phyloP scores from a whole-genome alignment of 768 basidiomycete genomes.

The Naganishia onofrii region DNA sequence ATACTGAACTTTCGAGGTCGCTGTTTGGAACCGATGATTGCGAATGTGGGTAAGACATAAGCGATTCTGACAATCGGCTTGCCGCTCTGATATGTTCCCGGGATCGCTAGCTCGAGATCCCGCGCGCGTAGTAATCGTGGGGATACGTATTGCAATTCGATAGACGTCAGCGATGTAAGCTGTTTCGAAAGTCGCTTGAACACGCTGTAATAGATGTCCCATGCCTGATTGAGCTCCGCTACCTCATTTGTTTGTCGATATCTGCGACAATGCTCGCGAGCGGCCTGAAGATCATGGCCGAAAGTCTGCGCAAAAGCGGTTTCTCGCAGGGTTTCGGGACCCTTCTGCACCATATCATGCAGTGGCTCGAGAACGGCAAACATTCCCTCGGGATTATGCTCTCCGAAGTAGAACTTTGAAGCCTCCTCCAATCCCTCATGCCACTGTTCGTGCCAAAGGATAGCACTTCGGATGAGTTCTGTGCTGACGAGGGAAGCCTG shows the following conservation, averaged over 20 bases:
- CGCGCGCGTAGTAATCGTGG: constrained; percentile 83
- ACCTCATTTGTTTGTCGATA: constrained; percentile 83
- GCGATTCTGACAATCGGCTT: constrained; percentile 75
- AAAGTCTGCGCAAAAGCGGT: constrained; percentile 92
- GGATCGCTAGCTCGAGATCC: constrained; percentile 90
- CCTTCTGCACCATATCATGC: constrained; percentile 92
- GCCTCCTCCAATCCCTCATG: constrained; percentile 98
- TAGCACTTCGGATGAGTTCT: constrained; percentile 93
- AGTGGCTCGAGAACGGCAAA: constrained; percentile 86
- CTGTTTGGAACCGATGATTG: constrained; percentile 95
- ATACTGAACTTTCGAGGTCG: constrained; percentile 83
- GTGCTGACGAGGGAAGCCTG: constrained; percentile 89
- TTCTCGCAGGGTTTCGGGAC: constrained; percentile 88
- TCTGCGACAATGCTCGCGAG: constrained; percentile 81
- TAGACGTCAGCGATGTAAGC: constrained; percentile 75
- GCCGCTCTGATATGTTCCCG: constrained; percentile 90
- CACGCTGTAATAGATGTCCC: constrained; percentile 97
- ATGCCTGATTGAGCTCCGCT: constrained; percentile 89
- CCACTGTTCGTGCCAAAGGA: constrained; percentile 98
- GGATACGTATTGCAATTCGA: constrained; percentile 96
- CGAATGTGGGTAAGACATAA: constrained; percentile 81
- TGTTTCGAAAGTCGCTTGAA: constrained; percentile 97
- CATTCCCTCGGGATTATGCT: constrained; percentile 96
- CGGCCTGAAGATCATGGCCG: constrained; percentile 85
- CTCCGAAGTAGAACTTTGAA: constrained; percentile 91